Conservation (phyloP, 805 yeast genomes). For the Sugiyamaella valdiviana region DNA sequence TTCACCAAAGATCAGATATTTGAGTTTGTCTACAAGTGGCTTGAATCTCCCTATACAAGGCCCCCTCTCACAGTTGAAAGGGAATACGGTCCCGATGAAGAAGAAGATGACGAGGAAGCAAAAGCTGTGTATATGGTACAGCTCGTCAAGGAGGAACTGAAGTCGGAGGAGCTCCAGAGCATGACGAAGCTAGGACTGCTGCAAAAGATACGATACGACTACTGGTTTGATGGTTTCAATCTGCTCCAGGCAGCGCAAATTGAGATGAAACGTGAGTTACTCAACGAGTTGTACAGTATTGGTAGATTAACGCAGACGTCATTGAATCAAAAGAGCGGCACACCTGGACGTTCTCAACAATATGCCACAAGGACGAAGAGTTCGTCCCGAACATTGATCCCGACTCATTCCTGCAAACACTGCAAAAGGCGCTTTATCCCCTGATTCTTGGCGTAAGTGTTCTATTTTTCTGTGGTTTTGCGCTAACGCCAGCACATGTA, state of each 20-base stretch:
- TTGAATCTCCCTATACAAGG: conserved; percentile 1
- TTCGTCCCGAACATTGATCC: conserved; percentile 41
- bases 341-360: conserved; percentile 35
- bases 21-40: conserved; percentile 12
- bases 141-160: conserved; percentile 9
- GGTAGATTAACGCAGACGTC: conserved; percentile 25
- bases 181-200: conserved; percentile 22
- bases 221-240: conserved; percentile 54
- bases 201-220: conserved; percentile 43
- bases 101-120: background rate
- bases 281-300: background rate
- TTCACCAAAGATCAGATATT: conserved; percentile 7
- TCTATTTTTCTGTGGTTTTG: conserved; percentile 25
- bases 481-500: conserved; percentile 61
- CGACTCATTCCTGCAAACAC: conserved; percentile 42
- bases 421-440: conserved; percentile 40
- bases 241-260: conserved; percentile 63
- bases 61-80: conserved; percentile 23
- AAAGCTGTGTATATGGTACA: conserved; percentile 2
- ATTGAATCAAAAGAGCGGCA: conserved; percentile 40
- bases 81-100: conserved; percentile 9
- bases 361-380: conserved; percentile 17
- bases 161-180: background rate
- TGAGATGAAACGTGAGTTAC: conserved; percentile 48
- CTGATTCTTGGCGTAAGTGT: conserved; percentile 15